These are phyloP conservation scores for Gracilaria domingensis DNA, from an alignment of 23 red algal species.

Conservation along the genomic window DNA sequence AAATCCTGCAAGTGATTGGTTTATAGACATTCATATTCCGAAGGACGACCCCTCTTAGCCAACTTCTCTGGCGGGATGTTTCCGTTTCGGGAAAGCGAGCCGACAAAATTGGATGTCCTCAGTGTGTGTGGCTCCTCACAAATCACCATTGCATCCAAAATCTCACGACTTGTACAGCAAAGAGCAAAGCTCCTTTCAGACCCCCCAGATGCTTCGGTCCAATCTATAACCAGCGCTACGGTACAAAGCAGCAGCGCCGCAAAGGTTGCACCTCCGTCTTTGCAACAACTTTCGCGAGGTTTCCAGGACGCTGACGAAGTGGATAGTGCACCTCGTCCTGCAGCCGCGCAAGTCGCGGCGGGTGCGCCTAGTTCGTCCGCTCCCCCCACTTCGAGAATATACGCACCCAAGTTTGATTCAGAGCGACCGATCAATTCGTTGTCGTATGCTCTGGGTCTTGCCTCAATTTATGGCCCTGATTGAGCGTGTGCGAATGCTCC, in stretches of 20 bases:
- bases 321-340: not conserved
- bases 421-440: constrained; percentile 53
- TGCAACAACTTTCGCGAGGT: not conserved
- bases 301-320: not conserved
- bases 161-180: not conserved
- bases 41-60: constrained; percentile 61
- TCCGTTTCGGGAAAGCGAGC: constrained; percentile 24
- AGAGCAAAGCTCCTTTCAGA: not conserved
- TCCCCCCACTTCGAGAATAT: not conserved
- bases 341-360: not conserved
- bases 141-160: not conserved
- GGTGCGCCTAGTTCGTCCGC: not conserved
- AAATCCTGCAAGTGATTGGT: constrained; percentile 5
- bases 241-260: not conserved
- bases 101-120: constrained; percentile 16
- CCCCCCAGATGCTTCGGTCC: not conserved
- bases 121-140: constrained; percentile 14
- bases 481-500: not conserved
- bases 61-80: constrained; percentile 47
- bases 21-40: constrained; percentile 56
- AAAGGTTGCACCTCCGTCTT: not conserved
- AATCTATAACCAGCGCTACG: not conserved
- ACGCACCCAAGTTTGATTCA: not conserved
- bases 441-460: constrained; percentile 42
- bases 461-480: constrained; percentile 49